Conservation (phyloP, 441 rosid genomes). For the Theobroma grandiflorum region DNA sequence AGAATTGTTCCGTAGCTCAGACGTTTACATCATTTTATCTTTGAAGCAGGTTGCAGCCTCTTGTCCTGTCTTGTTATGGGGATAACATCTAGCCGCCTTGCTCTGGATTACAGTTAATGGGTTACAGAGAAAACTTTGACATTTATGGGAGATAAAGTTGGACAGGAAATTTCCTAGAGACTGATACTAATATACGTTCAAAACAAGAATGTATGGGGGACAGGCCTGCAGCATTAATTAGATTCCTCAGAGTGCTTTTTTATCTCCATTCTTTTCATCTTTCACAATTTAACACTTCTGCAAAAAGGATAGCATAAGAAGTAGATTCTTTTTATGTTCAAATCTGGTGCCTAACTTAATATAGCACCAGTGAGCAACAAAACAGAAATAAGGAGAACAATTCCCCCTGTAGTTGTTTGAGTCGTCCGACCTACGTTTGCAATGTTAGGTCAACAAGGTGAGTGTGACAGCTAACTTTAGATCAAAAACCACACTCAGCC, state of each 20-base stretch:
- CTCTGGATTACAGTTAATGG: neutral
- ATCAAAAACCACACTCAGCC: neutral
- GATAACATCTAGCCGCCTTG: neutral
- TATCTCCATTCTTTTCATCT: neutral
- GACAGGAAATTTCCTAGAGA: neutral
- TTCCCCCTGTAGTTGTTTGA: neutral
- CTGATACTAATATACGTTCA: no score
- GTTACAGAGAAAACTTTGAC: neutral
- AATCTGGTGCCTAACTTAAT: neutral
- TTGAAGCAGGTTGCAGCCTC: neutral
- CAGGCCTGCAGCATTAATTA: neutral
- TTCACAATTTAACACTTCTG: neutral
- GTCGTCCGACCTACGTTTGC: neutral
- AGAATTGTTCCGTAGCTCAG: neutral
- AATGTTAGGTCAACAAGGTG: neutral
- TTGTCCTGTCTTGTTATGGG: constrained; percentile 5
- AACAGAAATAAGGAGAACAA: neutral
- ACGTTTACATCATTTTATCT: constrained; percentile 17
- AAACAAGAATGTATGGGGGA: neutral
- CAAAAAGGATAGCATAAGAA: neutral
- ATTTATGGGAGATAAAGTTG: neutral
- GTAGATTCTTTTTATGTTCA: no score
- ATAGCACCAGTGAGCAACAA: neutral
- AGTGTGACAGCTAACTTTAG: neutral
- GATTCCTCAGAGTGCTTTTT: neutral